These are phyloP conservation scores for Cadophora sp. DNA, from an alignment of 2,329 filamentous ascomycete species.

Conservation along the genomic window DNA sequence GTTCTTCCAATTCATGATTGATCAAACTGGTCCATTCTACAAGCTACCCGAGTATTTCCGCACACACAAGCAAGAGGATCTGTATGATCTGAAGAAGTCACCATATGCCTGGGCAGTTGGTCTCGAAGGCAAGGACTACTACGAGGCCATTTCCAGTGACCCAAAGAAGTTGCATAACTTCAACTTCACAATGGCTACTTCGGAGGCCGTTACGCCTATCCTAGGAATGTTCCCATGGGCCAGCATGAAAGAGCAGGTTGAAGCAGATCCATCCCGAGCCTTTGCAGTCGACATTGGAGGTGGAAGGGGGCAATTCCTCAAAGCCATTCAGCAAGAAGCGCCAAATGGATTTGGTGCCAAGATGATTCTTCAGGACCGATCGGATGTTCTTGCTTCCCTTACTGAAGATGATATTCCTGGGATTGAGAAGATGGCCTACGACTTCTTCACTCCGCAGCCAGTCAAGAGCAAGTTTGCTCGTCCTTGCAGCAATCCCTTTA, in stretches of 20 bases:
- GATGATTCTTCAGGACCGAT: constrained; percentile 42
- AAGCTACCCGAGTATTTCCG: constrained; percentile 35
- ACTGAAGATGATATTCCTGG: constrained; percentile 35
- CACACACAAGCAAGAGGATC: constrained; percentile 32
- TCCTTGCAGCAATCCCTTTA: neutral
- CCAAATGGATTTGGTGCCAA: constrained; percentile 32
- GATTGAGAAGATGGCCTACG: constrained; percentile 41
- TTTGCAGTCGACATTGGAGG: constrained; percentile 36
- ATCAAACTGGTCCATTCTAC: constrained; percentile 28
- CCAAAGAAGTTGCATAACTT: constrained; percentile 24
- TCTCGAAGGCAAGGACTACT: constrained; percentile 32
- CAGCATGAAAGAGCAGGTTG: constrained; percentile 5
- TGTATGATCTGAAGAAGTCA: constrained; percentile 35
- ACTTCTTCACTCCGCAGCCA: constrained; percentile 43
- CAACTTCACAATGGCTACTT: constrained; percentile 30
- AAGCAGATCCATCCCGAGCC: constrained; percentile 20
- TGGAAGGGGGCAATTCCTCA: constrained; percentile 29
- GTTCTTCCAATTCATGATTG: constrained; percentile 33
- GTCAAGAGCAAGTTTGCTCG: constrained; percentile 34
- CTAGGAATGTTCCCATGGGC: constrained; percentile 20
- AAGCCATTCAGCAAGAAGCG: constrained; percentile 29
- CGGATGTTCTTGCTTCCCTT: constrained; percentile 38
- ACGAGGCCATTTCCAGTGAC: constrained; percentile 32
- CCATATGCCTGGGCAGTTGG: constrained; percentile 31
- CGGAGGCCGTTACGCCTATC: constrained; percentile 12